These are phyloP conservation scores for Pseudopithomyces maydicus DNA, from an alignment of 2,329 filamentous ascomycete genomes.

Conservation along the genomic window DNA sequence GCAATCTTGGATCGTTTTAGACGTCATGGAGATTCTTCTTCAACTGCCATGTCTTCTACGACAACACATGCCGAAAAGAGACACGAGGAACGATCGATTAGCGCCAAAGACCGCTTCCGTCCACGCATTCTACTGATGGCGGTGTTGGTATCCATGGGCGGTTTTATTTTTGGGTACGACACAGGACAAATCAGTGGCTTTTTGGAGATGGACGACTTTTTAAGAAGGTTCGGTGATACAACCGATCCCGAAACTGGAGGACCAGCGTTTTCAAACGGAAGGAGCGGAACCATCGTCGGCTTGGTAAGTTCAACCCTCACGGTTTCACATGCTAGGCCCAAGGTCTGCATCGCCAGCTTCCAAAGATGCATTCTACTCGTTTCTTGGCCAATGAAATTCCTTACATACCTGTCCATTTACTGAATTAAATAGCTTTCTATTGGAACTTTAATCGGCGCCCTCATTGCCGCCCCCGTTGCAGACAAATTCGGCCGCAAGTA, in stretches of 20 bases:
- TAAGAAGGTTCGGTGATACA: constrained; percentile 34
- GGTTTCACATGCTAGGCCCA: not conserved
- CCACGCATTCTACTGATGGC: constrained; percentile 41
- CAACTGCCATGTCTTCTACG: constrained; percentile 29
- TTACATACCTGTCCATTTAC: not conserved
- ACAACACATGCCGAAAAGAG: constrained; percentile 33
- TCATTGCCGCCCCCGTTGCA: constrained; percentile 63
- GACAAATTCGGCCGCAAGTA: constrained; percentile 66
- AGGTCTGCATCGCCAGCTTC: not conserved
- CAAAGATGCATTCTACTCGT: not conserved
- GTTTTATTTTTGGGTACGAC: constrained; percentile 44
- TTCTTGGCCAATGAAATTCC: too few relatives aligned
- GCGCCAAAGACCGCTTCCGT: constrained; percentile 34
- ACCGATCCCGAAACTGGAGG: constrained; percentile 25
- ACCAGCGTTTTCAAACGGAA: constrained; percentile 34
- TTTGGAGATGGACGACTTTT: constrained; percentile 43
- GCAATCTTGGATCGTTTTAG: not conserved
- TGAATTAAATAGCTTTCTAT: constrained; percentile 59
- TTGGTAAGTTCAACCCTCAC: constrained; percentile 24
- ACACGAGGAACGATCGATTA: constrained; percentile 26
- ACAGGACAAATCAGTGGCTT: constrained; percentile 45
- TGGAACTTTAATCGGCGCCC: constrained; percentile 75
- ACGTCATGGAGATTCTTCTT: constrained; percentile 22
- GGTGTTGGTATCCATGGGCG: constrained; percentile 41
- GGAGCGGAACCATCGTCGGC: constrained; percentile 42